These are phyloP conservation scores for Obelidium mucronatum DNA, from an alignment of 192 early-diverging fungal genomes.

Conservation along the genomic window DNA sequence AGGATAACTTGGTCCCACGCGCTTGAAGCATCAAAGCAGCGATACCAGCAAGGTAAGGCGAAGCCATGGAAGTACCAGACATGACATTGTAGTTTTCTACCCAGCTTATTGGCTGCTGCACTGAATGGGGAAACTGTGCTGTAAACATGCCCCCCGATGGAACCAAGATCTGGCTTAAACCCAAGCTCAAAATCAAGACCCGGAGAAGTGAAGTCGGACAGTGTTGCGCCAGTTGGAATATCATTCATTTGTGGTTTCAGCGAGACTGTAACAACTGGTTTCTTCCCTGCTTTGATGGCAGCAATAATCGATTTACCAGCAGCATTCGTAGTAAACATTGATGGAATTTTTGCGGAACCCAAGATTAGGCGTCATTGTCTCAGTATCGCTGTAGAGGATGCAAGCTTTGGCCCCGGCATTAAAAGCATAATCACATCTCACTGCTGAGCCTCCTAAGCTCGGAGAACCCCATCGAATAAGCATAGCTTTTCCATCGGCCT, in stretches of 20 bases:
- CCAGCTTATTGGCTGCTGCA: no score
- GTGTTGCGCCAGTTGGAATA: constrained; percentile 61
- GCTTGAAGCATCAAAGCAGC: constrained; percentile 70
- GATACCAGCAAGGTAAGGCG: constrained; percentile 75
- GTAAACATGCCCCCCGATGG: constrained; percentile 48
- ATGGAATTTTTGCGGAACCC: constrained; percentile 19
- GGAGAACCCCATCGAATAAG: constrained; percentile 35
- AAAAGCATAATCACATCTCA: constrained; percentile 39
- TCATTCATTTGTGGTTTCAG: constrained; percentile 48
- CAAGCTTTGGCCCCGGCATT: constrained; percentile 39
- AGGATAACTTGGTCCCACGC: constrained; percentile 38
- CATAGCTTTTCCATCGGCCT: constrained; percentile 43
- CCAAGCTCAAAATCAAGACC: constrained; percentile 76
- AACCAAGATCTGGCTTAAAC: constrained; percentile 61
- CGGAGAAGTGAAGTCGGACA: constrained; percentile 76
- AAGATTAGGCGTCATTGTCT: background rate
- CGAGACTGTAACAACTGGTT: constrained; percentile 48
- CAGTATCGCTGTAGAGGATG: constrained; percentile 37
- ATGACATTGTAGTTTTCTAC: constrained; percentile 27
- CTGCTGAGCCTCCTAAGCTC: constrained; percentile 6
- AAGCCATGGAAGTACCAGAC: constrained; percentile 84
- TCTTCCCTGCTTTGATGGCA: constrained; percentile 37
- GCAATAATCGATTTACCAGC: constrained; percentile 30
- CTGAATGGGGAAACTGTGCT: constrained; percentile 39
- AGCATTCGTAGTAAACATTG: constrained; percentile 3